A percentile compares a stretch with the other conserved stretches of the same genome.
These are phyloP conservation scores for Ganoderma sp. DNA, from an alignment of 1,284 basidiomycete species.

Conservation along the genomic window DNA sequence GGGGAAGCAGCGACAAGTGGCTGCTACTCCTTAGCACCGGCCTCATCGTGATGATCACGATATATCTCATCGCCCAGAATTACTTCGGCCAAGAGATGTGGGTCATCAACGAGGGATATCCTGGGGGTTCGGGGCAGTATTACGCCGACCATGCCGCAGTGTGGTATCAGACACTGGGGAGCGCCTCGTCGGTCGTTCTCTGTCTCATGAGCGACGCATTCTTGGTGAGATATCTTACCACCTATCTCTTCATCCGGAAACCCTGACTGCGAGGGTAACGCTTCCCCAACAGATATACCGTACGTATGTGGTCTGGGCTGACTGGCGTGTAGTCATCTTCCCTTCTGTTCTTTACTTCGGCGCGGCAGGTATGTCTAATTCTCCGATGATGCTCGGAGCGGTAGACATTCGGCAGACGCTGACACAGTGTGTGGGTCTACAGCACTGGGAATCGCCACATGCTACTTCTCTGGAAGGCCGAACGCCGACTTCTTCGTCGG, in stretches of 20 bases:
- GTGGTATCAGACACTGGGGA: conserved; percentile 30
- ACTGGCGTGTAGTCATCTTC: conserved; percentile 16
- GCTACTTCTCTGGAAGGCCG: conserved; percentile 16
- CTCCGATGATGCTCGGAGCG: neutral
- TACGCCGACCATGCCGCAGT: conserved; percentile 24
- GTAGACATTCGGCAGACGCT: neutral
- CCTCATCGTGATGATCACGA: conserved; percentile 28
- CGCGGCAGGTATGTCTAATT: neutral
- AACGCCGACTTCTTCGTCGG: conserved; percentile 3
- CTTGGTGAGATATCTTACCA: conserved; percentile 14
- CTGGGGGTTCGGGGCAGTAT: conserved; percentile 25
- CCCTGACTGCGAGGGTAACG: neutral
- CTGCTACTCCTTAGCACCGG: conserved; percentile 31
- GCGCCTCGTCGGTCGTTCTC: conserved; percentile 10
- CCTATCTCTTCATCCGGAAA: neutral
- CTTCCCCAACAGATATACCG: conserved; percentile 19
- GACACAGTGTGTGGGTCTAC: neutral
- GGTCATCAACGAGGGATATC: conserved; percentile 28
- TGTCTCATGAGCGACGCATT: conserved; percentile 23
- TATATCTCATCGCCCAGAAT: conserved; percentile 27
- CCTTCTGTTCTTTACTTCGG: conserved; percentile 22
- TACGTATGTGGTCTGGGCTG: conserved; percentile 23
- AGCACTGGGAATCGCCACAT: conserved; percentile 22
- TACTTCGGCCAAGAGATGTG: conserved; percentile 35
- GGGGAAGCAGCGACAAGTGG: neutral